Percentiles rank a stretch among this genome's conserved stretches.
phyloP scores from a whole-genome alignment of 2,329 filamentous ascomycete genomes.

The Apiospora arundinis region DNA sequence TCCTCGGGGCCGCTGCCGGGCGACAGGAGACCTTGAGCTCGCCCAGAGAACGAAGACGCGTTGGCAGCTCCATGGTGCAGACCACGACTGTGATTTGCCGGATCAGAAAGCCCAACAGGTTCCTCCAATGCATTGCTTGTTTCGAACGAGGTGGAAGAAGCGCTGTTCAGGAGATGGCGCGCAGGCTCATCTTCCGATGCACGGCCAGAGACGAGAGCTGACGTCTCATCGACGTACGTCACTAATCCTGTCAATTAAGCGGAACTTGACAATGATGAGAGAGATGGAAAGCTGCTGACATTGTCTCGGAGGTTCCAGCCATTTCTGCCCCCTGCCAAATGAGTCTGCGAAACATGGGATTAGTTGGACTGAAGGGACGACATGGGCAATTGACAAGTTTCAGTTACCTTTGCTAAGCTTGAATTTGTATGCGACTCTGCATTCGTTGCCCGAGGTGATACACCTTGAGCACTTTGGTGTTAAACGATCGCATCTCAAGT shows the following conservation, averaged over 20 bases:
- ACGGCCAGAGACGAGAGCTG: constrained; percentile 32
- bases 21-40: not conserved
- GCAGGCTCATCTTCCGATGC: constrained; percentile 31
- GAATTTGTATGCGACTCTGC: constrained; percentile 42
- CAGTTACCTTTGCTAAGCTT: constrained; percentile 39
- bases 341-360: constrained; percentile 27
- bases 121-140: not conserved
- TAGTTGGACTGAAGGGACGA: not conserved
- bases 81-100: not conserved
- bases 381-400: not conserved
- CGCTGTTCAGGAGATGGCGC: constrained; percentile 25
- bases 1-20: constrained; percentile 7
- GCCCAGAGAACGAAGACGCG: not conserved
- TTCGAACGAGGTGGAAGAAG: not conserved
- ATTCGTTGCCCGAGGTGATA: constrained; percentile 40
- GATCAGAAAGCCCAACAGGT: not conserved
- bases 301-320: constrained; percentile 37
- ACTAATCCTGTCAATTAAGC: constrained; percentile 29
- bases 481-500: constrained; percentile 53
- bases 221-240: constrained; percentile 41
- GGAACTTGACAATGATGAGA: too few species aligned
- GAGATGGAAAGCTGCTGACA: constrained; percentile 4
- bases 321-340: constrained; percentile 39
- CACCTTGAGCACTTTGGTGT: constrained; percentile 41
- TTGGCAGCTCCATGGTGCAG: not conserved